A percentile compares a stretch with the other conserved stretches of the same genome.
Conservation (phyloP, 257 asterid genomes). For the Eustoma russellianum region DNA sequence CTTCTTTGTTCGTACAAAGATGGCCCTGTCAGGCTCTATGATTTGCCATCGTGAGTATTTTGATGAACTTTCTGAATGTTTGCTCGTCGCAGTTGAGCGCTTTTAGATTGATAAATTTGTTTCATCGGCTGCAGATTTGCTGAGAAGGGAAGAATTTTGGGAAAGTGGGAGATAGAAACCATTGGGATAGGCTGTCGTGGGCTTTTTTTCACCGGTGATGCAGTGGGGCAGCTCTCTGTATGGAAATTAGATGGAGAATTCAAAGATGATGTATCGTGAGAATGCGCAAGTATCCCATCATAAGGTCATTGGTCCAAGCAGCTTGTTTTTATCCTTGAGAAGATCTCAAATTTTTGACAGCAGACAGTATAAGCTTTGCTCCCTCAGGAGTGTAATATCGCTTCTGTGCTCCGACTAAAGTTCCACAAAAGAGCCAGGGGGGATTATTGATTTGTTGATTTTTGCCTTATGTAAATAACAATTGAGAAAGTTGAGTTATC, state of each 20-base stretch:
- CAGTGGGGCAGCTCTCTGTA: constrained; percentile 31
- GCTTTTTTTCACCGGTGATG: constrained; percentile 46
- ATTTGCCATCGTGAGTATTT: constrained; percentile 45
- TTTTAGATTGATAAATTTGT: background rate
- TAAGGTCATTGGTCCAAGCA: too few species aligned
- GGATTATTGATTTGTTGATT: too few species aligned
- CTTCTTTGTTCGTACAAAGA: constrained; percentile 40
- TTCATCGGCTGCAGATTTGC: constrained; percentile 20
- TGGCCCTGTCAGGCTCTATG: constrained; percentile 34
- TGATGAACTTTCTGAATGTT: background rate
- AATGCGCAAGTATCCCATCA: too few species aligned
- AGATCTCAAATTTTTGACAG: too few species aligned
- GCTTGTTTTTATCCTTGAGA: too few species aligned
- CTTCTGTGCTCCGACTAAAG: too few species aligned
- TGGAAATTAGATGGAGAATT: constrained; percentile 28
- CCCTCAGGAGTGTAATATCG: too few species aligned
- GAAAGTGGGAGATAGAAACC: constrained; percentile 16
- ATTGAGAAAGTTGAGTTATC: too few species aligned
- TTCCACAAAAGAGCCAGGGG: constrained; percentile 3
- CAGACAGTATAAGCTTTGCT: too few species aligned
- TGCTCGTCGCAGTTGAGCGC: background rate
- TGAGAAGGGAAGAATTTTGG: constrained; percentile 48
- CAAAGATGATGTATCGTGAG: too few species aligned
- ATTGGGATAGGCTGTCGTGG: constrained; percentile 25
- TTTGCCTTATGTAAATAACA: too few species aligned